These are phyloP conservation scores for Lactifluus echinatus DNA, from an alignment of 768 basidiomycete species.

Conservation along the genomic window DNA sequence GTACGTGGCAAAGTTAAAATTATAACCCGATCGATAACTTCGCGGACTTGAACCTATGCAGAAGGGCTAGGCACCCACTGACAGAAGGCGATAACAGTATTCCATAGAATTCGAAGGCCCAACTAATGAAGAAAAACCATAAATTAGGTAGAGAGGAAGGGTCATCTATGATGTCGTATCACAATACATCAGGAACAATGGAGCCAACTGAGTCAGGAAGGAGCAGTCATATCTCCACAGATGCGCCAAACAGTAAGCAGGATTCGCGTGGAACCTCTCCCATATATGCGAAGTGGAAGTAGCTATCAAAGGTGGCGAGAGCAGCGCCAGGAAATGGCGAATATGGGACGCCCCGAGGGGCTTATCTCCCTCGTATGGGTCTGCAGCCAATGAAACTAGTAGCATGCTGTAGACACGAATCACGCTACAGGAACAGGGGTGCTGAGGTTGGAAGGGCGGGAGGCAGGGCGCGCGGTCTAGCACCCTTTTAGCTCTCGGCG, in stretches of 20 bases:
- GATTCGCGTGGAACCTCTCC: not conserved
- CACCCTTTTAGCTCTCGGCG: slow-evolving; percentile 31
- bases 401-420: not conserved
- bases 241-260: not conserved
- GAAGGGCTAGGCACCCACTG: not conserved
- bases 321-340: not conserved
- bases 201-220: not conserved
- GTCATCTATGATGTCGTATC: slow-evolving; percentile 4
- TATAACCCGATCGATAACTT: not conserved
- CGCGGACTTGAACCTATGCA: not conserved
- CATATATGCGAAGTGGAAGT: not conserved
- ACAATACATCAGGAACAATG: slow-evolving; percentile 2
- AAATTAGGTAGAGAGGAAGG: slow-evolving; percentile 1
- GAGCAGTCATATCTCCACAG: not conserved
- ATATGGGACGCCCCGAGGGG: not conserved
- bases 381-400: not conserved
- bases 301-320: not conserved
- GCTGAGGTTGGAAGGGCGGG: not conserved
- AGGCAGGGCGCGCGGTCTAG: not conserved
- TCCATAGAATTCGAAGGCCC: not conserved
- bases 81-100: not conserved
- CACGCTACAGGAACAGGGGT: slow-evolving; percentile 6
- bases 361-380: not conserved
- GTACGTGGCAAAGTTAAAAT: not conserved
- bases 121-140: not conserved